Evolutionary conservation across 306 rosid species (phyloP).

Genomic region (Elaeagnus macrophylla): DNA sequence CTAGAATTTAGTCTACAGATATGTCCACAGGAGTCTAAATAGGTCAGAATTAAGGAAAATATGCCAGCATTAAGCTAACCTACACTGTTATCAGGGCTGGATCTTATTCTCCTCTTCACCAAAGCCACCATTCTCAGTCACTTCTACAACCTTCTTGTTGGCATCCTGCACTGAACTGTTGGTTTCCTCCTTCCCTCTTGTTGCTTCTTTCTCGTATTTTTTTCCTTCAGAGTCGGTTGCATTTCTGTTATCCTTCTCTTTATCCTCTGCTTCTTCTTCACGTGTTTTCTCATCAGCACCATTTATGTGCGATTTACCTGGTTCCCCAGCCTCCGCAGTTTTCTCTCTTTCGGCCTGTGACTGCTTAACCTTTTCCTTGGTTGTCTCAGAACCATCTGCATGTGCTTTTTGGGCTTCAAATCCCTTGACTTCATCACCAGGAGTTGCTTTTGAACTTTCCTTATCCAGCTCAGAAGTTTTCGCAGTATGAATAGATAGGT

Average conservation of each 20-base stretch:
- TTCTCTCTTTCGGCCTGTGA: no score
- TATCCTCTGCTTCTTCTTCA: constrained; percentile 44
- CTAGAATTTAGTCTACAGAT: constrained; percentile 44
- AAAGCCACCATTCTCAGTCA: constrained; percentile 36
- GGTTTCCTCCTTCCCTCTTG: constrained; percentile 34
- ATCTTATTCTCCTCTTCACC: constrained; percentile 32
- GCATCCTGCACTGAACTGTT: constrained; percentile 22
- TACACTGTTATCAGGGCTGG: constrained; percentile 24
- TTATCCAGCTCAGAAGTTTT: constrained; percentile 30
- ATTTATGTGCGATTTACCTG: constrained; percentile 24
- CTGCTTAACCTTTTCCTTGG: constrained; percentile 17
- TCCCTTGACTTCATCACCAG: constrained; percentile 41
- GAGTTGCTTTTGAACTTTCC: constrained; percentile 21
- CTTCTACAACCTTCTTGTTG: constrained; percentile 38
- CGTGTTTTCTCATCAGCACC: constrained; percentile 24
- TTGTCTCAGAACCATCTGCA: constrained; percentile 16
- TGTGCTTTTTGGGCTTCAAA: constrained; percentile 34
- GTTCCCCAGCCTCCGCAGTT: not conserved
- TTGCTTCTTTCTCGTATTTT: constrained; percentile 36
- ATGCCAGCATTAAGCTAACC: not conserved
- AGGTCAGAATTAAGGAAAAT: constrained; percentile 37
- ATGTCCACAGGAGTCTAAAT: constrained; percentile 36
- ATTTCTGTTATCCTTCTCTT: constrained; percentile 25
- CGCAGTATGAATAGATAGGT: constrained; percentile 39
- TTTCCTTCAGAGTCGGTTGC: constrained; percentile 35